A percentile compares a stretch with the other conserved stretches of the same genome.
Conservation (phyloP, 1,284 basidiomycete species). For the Puccinia coronata region DNA sequence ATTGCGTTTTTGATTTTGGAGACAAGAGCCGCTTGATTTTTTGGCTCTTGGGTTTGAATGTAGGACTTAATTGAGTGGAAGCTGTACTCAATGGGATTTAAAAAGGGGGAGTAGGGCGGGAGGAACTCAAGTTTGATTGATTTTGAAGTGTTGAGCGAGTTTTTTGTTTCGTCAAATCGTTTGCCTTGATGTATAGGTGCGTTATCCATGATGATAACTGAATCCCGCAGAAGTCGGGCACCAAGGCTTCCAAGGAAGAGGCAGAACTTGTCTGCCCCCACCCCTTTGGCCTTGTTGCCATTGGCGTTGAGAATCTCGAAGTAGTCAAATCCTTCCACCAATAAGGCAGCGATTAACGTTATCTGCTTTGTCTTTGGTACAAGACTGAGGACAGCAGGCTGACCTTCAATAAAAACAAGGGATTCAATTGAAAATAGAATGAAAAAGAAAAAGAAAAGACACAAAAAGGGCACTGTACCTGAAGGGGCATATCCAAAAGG, state of each 20-base stretch:
- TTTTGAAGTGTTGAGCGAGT: not conserved
- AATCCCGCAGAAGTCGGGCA: not conserved
- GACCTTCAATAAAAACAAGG: not conserved
- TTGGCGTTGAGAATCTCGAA: not conserved
- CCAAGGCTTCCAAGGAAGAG: not conserved
- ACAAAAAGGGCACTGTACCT: not conserved
- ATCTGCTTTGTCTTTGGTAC: conserved; percentile 15
- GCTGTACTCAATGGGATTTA: conserved; percentile 5
- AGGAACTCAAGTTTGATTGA: conserved; percentile 6
- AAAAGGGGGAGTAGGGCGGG: conserved; percentile 9
- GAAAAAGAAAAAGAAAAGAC: not conserved
- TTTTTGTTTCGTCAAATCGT: not conserved
- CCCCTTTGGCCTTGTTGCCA: not conserved
- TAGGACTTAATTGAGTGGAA: conserved; percentile 25
- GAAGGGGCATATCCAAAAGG: conserved; percentile 13
- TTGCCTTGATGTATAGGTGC: conserved; percentile 16
- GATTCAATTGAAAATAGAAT: not conserved
- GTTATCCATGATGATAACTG: conserved; percentile 27
- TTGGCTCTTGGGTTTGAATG: too few relatives aligned
- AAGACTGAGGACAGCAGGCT: conserved; percentile 15
- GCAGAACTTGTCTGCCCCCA: not conserved
- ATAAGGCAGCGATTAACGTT: not conserved
- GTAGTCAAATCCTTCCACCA: not conserved
- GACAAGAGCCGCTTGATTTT: too few relatives aligned
- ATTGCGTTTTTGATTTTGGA: too few relatives aligned